These are phyloP conservation scores for Rusavskia elegans DNA, from an alignment of 495 filamentous ascomycete species.

Conservation along the genomic window DNA sequence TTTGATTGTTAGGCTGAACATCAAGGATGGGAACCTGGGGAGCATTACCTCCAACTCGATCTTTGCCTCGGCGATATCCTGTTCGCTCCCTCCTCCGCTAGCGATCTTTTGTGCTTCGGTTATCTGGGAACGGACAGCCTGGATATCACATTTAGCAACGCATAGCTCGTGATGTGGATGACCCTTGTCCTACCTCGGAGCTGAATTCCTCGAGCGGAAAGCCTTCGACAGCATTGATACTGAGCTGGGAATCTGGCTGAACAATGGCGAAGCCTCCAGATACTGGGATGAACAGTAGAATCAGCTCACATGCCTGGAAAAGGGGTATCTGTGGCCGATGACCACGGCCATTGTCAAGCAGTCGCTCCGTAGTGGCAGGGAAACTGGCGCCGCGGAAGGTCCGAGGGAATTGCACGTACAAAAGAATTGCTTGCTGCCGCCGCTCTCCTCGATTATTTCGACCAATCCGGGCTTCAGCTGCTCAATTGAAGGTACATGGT, in stretches of 20 bases:
- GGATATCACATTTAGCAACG: conserved; percentile 1
- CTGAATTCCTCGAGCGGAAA: conserved; percentile 93
- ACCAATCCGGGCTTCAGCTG: conserved; percentile 93
- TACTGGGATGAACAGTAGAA: conserved; percentile 33
- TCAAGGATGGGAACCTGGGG: conserved; percentile 1
- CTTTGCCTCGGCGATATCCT: conserved; percentile 95
- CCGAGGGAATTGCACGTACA: conserved; percentile 44
- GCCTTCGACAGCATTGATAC: conserved; percentile 95
- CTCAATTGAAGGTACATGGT: conserved; percentile 98
- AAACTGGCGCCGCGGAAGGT: background rate
- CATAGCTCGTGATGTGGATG: background rate
- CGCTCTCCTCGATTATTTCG: conserved; percentile 84
- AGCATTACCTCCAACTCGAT: conserved; percentile 83
- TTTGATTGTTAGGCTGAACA: background rate
- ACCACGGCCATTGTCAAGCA: background rate
- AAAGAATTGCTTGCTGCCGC: conserved; percentile 93
- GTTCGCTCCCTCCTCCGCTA: conserved; percentile 78
- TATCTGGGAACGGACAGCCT: conserved; percentile 61
- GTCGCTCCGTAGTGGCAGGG: background rate
- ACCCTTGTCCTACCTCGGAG: conserved; percentile 40
- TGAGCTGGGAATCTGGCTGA: conserved; percentile 84
- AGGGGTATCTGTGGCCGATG: background rate
- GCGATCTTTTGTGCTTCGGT: conserved; percentile 91
- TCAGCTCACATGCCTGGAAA: background rate
- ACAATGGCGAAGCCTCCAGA: conserved; percentile 95